Percentiles rank a stretch among this genome's conserved stretches.
Evolutionary conservation across 305 asterid species (phyloP).

Genomic region (Fraxinus ornus): DNA sequence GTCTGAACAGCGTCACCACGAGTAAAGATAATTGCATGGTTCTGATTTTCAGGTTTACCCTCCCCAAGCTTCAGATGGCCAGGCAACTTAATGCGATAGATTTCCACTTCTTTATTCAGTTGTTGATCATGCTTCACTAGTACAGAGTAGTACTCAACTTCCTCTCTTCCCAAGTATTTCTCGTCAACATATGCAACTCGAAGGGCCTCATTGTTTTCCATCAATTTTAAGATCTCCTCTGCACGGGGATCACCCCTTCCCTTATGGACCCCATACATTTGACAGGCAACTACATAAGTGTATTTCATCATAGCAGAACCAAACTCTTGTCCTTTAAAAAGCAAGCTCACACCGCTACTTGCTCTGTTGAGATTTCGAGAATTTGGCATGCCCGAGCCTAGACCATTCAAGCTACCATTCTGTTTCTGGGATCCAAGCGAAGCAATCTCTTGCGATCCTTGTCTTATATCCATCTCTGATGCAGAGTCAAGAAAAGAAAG

Average conservation of each 20-base stretch:
- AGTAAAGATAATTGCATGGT: slow-evolving; percentile 92
- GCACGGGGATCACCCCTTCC: slow-evolving; percentile 75
- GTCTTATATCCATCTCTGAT: slow-evolving; percentile 78
- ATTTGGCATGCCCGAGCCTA: slow-evolving; percentile 28
- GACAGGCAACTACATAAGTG: slow-evolving; percentile 90
- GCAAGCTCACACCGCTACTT: slow-evolving; percentile 68
- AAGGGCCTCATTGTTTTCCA: slow-evolving; percentile 89
- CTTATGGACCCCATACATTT: slow-evolving; percentile 87
- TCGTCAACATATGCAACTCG: slow-evolving; percentile 96
- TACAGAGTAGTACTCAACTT: slow-evolving; percentile 78
- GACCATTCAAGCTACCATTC: slow-evolving; percentile 33
- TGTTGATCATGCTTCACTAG: slow-evolving; percentile 89
- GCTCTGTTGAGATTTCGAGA: slow-evolving; percentile 58
- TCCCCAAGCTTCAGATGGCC: slow-evolving; percentile 95
- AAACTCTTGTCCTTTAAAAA: slow-evolving; percentile 73
- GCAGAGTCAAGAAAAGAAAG: slow-evolving; percentile 90
- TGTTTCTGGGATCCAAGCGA: slow-evolving; percentile 47
- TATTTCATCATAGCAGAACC: slow-evolving; percentile 82
- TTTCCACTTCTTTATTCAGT: slow-evolving; percentile 67
- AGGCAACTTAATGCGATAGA: slow-evolving; percentile 83
- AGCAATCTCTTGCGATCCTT: slow-evolving; percentile 58
- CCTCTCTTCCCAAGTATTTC: slow-evolving; percentile 69
- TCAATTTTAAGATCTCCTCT: slow-evolving; percentile 75
- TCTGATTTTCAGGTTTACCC: slow-evolving; percentile 98
- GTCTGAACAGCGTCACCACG: slow-evolving; percentile 97